Evolutionary conservation across 345 rosid species (phyloP).

Genomic region (Populus davidiana): DNA sequence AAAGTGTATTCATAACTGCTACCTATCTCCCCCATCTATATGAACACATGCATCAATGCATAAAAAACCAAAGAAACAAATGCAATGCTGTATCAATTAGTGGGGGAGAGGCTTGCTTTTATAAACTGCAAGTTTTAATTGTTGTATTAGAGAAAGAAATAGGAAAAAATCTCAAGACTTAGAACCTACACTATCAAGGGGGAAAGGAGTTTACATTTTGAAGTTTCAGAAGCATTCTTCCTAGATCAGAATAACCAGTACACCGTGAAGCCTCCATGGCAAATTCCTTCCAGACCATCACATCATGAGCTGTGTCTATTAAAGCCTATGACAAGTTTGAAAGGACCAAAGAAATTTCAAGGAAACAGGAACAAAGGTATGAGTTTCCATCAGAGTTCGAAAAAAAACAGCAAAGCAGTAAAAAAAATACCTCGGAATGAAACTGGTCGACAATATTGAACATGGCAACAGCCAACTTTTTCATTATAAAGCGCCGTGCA

Average conservation of each 20-base stretch:
- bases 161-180: not conserved
- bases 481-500: slow-evolving; percentile 78
- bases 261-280: slow-evolving; percentile 85
- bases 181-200: not conserved
- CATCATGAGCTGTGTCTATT: slow-evolving; percentile 62
- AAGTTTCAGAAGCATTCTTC: slow-evolving; percentile 88
- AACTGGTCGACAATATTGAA: slow-evolving; percentile 84
- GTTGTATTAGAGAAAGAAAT: not conserved
- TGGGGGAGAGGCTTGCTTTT: not conserved
- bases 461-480: slow-evolving; percentile 84
- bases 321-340: slow-evolving; percentile 58
- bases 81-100: not conserved
- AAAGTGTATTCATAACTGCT: not conserved
- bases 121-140: not conserved
- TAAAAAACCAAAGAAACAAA: not conserved
- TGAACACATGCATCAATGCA: not conserved
- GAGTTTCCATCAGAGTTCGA: not conserved
- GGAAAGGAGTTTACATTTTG: slow-evolving; percentile 52
- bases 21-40: not conserved
- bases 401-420: not conserved
- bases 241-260: slow-evolving; percentile 73
- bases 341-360: slow-evolving; percentile 14
- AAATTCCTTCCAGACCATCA: slow-evolving; percentile 85
- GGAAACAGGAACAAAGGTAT: slow-evolving; percentile 1
- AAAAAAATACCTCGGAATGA: slow-evolving; percentile 56